These are phyloP conservation scores for Tricholoma furcatifolium DNA, from an alignment of 768 basidiomycete species.

Conservation along the genomic window DNA sequence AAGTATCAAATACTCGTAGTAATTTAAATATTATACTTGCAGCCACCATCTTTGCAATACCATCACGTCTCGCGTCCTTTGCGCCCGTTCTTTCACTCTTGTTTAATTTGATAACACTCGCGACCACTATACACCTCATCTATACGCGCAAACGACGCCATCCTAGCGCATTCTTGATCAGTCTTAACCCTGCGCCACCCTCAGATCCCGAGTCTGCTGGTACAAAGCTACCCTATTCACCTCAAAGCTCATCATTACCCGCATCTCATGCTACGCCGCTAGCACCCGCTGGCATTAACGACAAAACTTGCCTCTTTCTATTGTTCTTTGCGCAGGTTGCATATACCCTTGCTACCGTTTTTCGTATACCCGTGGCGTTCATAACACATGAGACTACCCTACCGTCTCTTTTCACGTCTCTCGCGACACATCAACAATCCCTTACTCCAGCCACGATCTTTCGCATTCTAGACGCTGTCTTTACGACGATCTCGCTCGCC, in stretches of 20 bases:
- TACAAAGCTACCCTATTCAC: background rate
- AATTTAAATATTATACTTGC: background rate
- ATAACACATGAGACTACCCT: background rate
- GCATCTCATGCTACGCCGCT: background rate
- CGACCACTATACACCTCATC: conserved; percentile 3
- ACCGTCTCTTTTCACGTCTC: background rate
- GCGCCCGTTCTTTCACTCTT: conserved; percentile 9
- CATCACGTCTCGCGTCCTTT: conserved; percentile 4
- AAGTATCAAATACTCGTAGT: background rate
- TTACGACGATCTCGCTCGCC: background rate
- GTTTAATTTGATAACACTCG: conserved; percentile 7
- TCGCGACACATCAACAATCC: background rate
- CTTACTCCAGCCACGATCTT: background rate
- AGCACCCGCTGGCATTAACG: background rate
- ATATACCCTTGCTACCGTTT: background rate
- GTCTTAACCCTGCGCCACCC: background rate
- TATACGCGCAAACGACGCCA: background rate
- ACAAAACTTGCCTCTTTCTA: background rate
- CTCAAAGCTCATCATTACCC: background rate
- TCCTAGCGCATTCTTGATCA: background rate
- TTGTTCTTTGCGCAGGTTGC: conserved; percentile 5
- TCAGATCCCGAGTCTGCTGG: conserved; percentile 1
- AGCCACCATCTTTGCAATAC: conserved; percentile 15
- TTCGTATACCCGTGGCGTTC: conserved; percentile 3
- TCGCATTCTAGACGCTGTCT: background rate